Percentiles rank a stretch among this genome's conserved stretches.
These are phyloP conservation scores for Cercis canadensis DNA, from an alignment of 306 rosid genomes.

Conservation along the genomic window DNA sequence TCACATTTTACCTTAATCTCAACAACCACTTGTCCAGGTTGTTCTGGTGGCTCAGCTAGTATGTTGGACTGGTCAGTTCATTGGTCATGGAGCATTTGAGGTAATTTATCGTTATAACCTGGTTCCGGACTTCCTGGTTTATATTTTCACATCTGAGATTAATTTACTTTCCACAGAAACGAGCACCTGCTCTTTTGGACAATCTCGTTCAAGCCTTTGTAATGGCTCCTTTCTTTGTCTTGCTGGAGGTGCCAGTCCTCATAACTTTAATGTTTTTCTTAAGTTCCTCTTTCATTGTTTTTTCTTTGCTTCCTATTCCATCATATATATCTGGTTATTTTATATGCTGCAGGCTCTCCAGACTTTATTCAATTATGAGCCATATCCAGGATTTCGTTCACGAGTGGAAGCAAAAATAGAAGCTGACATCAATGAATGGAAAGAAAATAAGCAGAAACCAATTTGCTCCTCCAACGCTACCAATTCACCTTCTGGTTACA, in stretches of 20 bases:
- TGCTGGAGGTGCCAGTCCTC: slow-evolving; percentile 77
- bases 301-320: background rate
- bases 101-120: slow-evolving; percentile 46
- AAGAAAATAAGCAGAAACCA: slow-evolving; percentile 64
- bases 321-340: background rate
- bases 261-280: background rate
- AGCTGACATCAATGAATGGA: slow-evolving; percentile 59
- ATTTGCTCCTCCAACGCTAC: slow-evolving; percentile 53
- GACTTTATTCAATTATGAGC: slow-evolving; percentile 62
- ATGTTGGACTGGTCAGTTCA: slow-evolving; percentile 81
- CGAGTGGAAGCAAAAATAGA: slow-evolving; percentile 60
- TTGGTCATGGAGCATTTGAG: slow-evolving; percentile 87
- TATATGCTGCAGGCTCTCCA: slow-evolving; percentile 63
- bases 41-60: slow-evolving; percentile 72
- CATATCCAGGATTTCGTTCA: slow-evolving; percentile 73
- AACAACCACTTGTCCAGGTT: slow-evolving; percentile 51
- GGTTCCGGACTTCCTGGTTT: background rate
- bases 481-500: slow-evolving; percentile 51
- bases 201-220: slow-evolving; percentile 76
- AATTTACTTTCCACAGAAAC: slow-evolving; percentile 50
- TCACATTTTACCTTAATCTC: slow-evolving; percentile 10
- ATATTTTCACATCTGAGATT: slow-evolving; percentile 3
- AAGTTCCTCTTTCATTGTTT: slow-evolving; percentile 15
- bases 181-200: slow-evolving; percentile 87
- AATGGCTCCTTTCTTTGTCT: slow-evolving; percentile 93